Conservation (phyloP, 306 rosid genomes). For the Sophora flavescens region DNA sequence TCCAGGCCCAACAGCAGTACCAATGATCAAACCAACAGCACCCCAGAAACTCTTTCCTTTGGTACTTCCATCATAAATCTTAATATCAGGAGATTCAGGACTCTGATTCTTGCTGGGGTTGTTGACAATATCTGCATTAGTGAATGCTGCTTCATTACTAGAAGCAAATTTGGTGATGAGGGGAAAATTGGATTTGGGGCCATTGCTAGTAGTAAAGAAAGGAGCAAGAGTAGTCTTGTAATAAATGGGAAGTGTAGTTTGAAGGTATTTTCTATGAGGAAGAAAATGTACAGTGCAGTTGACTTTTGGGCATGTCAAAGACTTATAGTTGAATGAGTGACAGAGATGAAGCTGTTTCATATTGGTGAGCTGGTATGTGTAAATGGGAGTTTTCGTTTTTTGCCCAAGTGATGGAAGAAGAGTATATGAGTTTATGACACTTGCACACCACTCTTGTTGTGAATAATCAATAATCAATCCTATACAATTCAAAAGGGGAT, state of each 20-base stretch:
- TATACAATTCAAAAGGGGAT: not conserved
- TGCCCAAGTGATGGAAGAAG: no score
- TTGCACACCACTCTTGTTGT: no score
- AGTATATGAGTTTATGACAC: no score
- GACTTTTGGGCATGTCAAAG: conserved; percentile 23
- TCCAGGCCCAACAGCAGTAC: conserved; percentile 68
- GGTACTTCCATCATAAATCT: conserved; percentile 5
- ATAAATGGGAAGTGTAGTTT: not conserved
- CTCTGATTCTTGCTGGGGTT: conserved; percentile 18
- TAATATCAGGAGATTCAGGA: not conserved
- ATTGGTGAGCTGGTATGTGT: not conserved
- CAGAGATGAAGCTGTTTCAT: conserved; percentile 41
- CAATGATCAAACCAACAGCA: conserved; percentile 64
- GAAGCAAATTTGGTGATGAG: conserved; percentile 14
- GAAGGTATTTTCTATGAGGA: not conserved
- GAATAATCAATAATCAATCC: no score
- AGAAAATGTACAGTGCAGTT: not conserved
- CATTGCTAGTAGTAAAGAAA: not conserved
- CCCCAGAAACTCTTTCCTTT: conserved; percentile 63
- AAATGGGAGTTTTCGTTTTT: not conserved
- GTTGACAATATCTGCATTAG: not conserved
- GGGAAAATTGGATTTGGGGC: conserved; percentile 2
- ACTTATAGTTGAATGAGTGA: conserved; percentile 8
- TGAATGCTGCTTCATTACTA: not conserved
- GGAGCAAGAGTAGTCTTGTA: not conserved